Evolutionary conservation across 2,329 filamentous ascomycete genomes (phyloP).

Genomic region (Aspergillus melleus): DNA sequence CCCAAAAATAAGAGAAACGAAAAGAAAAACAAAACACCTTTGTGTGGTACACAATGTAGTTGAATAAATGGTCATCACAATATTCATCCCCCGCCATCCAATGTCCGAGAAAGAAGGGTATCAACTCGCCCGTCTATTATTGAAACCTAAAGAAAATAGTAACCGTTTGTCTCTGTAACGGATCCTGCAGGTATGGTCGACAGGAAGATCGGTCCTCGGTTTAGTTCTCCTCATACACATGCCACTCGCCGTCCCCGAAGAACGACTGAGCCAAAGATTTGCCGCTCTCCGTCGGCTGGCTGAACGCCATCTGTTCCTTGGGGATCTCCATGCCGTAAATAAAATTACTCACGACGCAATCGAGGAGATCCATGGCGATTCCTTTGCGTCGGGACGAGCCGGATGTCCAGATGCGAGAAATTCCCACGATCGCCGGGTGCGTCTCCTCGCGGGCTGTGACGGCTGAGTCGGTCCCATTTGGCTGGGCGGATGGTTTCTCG

Average conservation of each 20-base stretch:
- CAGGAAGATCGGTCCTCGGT: constrained; percentile 1
- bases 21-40: constrained; percentile 18
- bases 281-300: constrained; percentile 65
- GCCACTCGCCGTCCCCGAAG: constrained; percentile 59
- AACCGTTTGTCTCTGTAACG: background rate
- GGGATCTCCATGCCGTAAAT: constrained; percentile 56
- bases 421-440: constrained; percentile 56
- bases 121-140: constrained; percentile 23
- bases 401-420: constrained; percentile 67
- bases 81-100: constrained; percentile 17
- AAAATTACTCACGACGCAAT: constrained; percentile 57
- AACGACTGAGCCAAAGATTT: constrained; percentile 58
- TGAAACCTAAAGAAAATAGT: constrained; percentile 13
- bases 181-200: constrained; percentile 2
- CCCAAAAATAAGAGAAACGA: constrained; percentile 11
- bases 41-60: constrained; percentile 17
- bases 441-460: constrained; percentile 47
- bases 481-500: constrained; percentile 26
- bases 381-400: constrained; percentile 56
- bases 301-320: constrained; percentile 61
- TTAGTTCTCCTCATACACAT: constrained; percentile 56
- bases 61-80: constrained; percentile 21
- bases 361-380: constrained; percentile 58
- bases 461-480: constrained; percentile 37
- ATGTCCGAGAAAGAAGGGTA: constrained; percentile 24